Evolutionary conservation across 371 early-diverging fungal species (phyloP), one percentile per base, ranked within the genome.

Genomic region (Mortierella sp.): DNA sequence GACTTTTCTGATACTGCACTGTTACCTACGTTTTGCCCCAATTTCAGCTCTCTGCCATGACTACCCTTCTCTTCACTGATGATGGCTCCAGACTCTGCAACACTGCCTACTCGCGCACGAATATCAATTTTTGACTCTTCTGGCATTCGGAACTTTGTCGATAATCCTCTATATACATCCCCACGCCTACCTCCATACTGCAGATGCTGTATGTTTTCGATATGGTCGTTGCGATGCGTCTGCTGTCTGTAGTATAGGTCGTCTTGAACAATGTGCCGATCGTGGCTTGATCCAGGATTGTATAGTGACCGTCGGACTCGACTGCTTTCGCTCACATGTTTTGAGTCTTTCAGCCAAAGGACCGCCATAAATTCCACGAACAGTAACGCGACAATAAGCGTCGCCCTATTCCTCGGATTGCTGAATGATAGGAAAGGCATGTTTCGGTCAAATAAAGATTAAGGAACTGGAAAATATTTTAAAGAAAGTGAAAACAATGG

Each of bases 391-490:
- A 64, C 61, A 8, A 79, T 62, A 10, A 73, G 10, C 1, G 70
- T 55, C 6, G 68, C 70, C 65, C 63, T 73, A 54, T 64, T 72
- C 60, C 79, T 61, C 31, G 69, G 67, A 31, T 40, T 64, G 34
- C 64, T 66, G 63, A 73, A 47, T 32, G 70, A 67, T 35, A 79
- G 49, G 55, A 66, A 26, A 9, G 79, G 74, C 79, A 73, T 79
- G n/a, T 23, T 40, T n/a, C n/a, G n/a, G n/a, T n/a, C n/a, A n/a
- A n/a, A n/a, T n/a, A n/a, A n/a, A n/a, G n/a, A n/a, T n/a, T n/a
- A n/a, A n/a, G n/a, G n/a, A n/a, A n/a, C n/a, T n/a, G 49, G 28
- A 35, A 13, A 1, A 35, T 35, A 7, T 13, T 9, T 22, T 22
- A 32, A 15, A 43, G 26, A 67, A 23, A 31, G 35, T 19, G 28